Conservation (phyloP, 306 rosid genomes). For the Herpetospermum pedunculosum region DNA sequence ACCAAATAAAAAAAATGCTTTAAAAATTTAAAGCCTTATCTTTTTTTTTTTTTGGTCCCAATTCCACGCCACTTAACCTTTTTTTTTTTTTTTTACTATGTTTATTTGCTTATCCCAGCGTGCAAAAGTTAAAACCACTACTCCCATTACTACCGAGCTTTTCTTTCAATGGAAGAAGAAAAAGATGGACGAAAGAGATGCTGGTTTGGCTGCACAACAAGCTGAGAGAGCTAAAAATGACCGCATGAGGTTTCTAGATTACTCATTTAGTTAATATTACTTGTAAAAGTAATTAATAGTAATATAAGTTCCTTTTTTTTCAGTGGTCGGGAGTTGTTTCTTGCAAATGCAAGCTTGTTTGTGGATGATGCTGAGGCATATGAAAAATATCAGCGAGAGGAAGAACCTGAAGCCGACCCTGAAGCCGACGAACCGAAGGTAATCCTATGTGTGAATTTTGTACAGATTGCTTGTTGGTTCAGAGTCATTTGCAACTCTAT, state of each 20-base stretch:
- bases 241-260: slow-evolving; percentile 65
- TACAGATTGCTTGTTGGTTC: not conserved
- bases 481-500: not conserved
- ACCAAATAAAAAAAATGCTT: not conserved
- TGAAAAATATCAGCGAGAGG: slow-evolving; percentile 66
- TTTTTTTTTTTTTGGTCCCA: not conserved
- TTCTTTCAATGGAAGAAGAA: slow-evolving; percentile 86
- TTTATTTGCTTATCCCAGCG: slow-evolving; percentile 39
- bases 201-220: slow-evolving; percentile 71
- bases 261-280: not conserved
- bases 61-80: not conserved
- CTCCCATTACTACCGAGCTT: slow-evolving; percentile 80
- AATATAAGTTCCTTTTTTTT: not conserved
- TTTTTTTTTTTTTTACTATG: not conserved
- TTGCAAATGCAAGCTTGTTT: slow-evolving; percentile 81
- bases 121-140: slow-evolving; percentile 47
- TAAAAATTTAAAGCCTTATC: not conserved
- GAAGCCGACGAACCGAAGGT: slow-evolving; percentile 45
- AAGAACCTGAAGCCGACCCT: slow-evolving; percentile 29
- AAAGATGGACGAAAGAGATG: slow-evolving; percentile 79
- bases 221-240: slow-evolving; percentile 97
- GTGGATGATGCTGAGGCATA: slow-evolving; percentile 96
- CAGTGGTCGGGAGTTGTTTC: slow-evolving; percentile 71
- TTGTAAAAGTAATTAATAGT: not conserved
- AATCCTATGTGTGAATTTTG: slow-evolving; percentile 5